A percentile compares a stretch with the other conserved stretches of the same genome.
phyloP scores from a whole-genome alignment of 108 stramenopile species.

The Cyclostephanos invisitatus region DNA sequence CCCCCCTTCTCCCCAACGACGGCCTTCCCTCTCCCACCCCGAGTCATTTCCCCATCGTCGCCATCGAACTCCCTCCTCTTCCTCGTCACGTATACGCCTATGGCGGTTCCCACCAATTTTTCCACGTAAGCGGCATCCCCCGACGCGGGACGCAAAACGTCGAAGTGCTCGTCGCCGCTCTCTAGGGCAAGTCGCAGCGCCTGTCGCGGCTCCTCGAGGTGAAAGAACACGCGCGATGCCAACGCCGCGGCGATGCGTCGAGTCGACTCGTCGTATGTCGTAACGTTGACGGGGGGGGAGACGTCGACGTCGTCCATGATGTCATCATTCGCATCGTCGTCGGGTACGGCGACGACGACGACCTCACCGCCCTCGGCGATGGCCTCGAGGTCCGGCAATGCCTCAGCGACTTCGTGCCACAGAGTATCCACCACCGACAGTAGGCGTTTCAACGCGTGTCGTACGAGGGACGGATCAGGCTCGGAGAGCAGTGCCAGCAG shows the following conservation, averaged over 20 bases:
- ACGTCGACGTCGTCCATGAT: neutral
- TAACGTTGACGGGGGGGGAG: too few species aligned
- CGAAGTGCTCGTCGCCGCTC: slow-evolving; percentile 86
- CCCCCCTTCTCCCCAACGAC: slow-evolving; percentile 30
- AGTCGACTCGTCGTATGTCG: slow-evolving; percentile 29
- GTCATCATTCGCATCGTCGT: neutral
- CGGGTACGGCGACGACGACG: slow-evolving; percentile 18
- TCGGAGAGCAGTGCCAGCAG: slow-evolving; percentile 79
- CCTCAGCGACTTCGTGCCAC: slow-evolving; percentile 88
- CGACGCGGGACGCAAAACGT: slow-evolving; percentile 41
- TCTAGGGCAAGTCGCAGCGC: slow-evolving; percentile 90
- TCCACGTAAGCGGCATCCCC: slow-evolving; percentile 69
- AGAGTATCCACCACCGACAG: slow-evolving; percentile 69
- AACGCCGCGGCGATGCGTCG: slow-evolving; percentile 90
- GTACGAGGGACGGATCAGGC: slow-evolving; percentile 52
- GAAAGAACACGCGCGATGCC: slow-evolving; percentile 94
- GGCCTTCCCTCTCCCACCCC: neutral
- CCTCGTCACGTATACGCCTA: slow-evolving; percentile 69
- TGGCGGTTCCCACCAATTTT: slow-evolving; percentile 71
- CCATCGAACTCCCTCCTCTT: slow-evolving; percentile 40
- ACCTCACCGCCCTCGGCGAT: slow-evolving; percentile 67
- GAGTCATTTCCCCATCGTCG: slow-evolving; percentile 29
- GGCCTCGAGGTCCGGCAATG: slow-evolving; percentile 78
- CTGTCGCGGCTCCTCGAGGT: slow-evolving; percentile 96
- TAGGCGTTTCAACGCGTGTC: slow-evolving; percentile 63